These are phyloP conservation scores for Aspergillus thermomutatus DNA, from an alignment of 2,329 filamentous ascomycete species.

Conservation along the genomic window DNA sequence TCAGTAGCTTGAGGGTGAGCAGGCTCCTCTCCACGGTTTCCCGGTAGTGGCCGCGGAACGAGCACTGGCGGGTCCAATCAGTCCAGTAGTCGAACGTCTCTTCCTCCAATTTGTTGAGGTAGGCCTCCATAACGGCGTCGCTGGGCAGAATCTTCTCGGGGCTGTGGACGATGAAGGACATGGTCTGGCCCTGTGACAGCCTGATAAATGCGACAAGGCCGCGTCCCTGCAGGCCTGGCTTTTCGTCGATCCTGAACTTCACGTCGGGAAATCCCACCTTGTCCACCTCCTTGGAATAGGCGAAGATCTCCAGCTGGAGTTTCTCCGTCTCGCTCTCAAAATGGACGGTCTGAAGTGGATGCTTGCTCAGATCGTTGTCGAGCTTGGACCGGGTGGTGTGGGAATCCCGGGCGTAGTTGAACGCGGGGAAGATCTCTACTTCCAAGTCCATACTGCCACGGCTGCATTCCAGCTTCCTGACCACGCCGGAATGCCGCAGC, in stretches of 20 bases:
- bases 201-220: constrained; percentile 61
- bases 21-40: constrained; percentile 69
- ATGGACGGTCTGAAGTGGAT: constrained; percentile 57
- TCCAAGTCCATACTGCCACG: constrained; percentile 64
- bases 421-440: constrained; percentile 69
- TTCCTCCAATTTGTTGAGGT: constrained; percentile 62
- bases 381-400: constrained; percentile 45
- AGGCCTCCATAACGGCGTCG: constrained; percentile 54
- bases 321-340: constrained; percentile 60
- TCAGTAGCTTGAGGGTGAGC: constrained; percentile 72
- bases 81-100: constrained; percentile 71
- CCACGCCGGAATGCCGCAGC: constrained; percentile 48
- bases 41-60: constrained; percentile 68
- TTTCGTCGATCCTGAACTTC: constrained; percentile 53
- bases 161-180: constrained; percentile 67
- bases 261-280: constrained; percentile 48
- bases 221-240: constrained; percentile 55
- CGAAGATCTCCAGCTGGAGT: constrained; percentile 65
- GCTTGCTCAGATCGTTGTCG: constrained; percentile 35
- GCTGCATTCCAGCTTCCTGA: constrained; percentile 69
- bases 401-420: constrained; percentile 64
- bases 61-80: constrained; percentile 68
- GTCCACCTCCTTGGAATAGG: constrained; percentile 57
- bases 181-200: constrained; percentile 62
- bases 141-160: constrained; percentile 58